Evolutionary conservation across 305 asterid genomes (phyloP), one percentile per base, ranked within the genome.

Genomic region (Petunia hybrid): DNA sequence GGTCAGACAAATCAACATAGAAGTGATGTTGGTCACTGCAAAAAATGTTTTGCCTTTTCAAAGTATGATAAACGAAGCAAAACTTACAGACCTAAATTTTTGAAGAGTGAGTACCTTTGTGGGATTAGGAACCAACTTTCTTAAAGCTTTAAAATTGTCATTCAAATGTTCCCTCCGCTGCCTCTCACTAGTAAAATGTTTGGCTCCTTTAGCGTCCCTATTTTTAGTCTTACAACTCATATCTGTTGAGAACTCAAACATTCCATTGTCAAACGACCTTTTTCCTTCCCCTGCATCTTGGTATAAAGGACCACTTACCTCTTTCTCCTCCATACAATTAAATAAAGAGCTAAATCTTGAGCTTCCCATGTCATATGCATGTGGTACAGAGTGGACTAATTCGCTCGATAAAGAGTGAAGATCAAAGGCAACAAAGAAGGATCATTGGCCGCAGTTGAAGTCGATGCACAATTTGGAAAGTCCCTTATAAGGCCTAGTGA

Each of bases 181-280:
- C 87, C 78, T 91, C 77, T 92, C 98, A 13, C 94, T 91, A 35
- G 93, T 80, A 51, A 80, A 91, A 76, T 92, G 93, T 76, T 92
- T 89, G 0, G 83, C 80, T 6, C 83, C 91, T 73, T 90, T 94
- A 1, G 90, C 94, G 55, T 85, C 87, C 62, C 88, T 84, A 8
- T 84, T 89, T 53, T 87, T 88, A 5, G 82, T 89, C 2, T 81
- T 46, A 63, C 90, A 83, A 71, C 89, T 88, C 84, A 92, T 87
- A 6, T 87, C 91, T 0, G 88, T 87, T 10, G 84, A 61, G 53
- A 94, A 90, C 82, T 91, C 94, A 55, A 90, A 90, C 55, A 88
- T 88, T 8, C 91, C 93, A 67, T 86, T 83, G 45, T 87, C 88
- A 59, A 8, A 16, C 14, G 69, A 85, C 39, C 75, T 60, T 48